Conservation (phyloP, 1,139 yeast genomes). For the Nakaseomyces glabratus region DNA sequence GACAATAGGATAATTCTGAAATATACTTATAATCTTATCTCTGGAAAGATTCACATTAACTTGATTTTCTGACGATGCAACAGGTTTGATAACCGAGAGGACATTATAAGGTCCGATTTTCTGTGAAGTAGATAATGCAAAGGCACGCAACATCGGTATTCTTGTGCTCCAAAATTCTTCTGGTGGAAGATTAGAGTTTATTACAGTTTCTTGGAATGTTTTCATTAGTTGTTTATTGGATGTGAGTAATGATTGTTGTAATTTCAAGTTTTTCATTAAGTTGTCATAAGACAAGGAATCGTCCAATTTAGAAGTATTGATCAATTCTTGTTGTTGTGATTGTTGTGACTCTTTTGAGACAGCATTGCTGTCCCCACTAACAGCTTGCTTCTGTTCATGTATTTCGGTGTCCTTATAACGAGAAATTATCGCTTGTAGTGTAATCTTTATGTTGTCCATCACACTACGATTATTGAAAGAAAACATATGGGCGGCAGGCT, state of each 20-base stretch:
- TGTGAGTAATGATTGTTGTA: conserved; percentile 69
- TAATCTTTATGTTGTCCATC: conserved; percentile 64
- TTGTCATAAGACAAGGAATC: conserved; percentile 41
- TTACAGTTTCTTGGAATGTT: conserved; percentile 82
- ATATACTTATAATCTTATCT: conserved; percentile 82
- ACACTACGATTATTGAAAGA: conserved; percentile 64
- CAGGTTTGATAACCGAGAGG: conserved; percentile 84
- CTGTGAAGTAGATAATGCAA: conserved; percentile 75
- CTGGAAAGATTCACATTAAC: conserved; percentile 88
- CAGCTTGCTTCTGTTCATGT: conserved; percentile 28
- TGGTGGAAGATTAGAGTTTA: conserved; percentile 66
- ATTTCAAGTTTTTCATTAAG: conserved; percentile 56
- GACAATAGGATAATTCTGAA: conserved; percentile 90
- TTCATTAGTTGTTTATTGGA: conserved; percentile 64
- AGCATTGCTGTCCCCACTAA: conserved; percentile 15
- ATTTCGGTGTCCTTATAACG: conserved; percentile 48
- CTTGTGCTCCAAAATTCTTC: conserved; percentile 85
- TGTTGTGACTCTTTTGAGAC: conserved; percentile 8
- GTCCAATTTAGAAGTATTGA: conserved; percentile 34
- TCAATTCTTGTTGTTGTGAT: conserved; percentile 14
- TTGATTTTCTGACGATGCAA: conserved; percentile 80
- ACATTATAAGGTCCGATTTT: conserved; percentile 92
- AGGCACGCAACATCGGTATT: conserved; percentile 69
- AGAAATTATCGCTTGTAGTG: conserved; percentile 63
- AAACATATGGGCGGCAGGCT: conserved; percentile 42